Evolutionary conservation across 2,329 filamentous ascomycete genomes (phyloP), one percentile per base, ranked within the genome.

Genomic region (Cladosporium sp.): DNA sequence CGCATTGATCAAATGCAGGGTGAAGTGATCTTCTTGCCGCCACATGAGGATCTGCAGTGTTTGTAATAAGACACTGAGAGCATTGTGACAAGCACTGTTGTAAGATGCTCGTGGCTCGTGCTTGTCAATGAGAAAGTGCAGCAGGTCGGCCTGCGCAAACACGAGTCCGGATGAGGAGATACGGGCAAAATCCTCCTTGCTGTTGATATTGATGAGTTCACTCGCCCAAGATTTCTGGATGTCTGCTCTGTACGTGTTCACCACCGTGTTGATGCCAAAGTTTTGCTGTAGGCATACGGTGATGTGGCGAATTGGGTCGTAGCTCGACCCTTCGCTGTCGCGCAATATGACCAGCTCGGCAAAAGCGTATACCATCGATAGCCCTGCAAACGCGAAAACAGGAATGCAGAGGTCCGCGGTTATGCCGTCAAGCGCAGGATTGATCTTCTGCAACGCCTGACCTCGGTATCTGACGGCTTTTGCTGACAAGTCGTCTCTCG

Each of bases 11-110:
- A 61, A n/a, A 29, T 61, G 58, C 7, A 61, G 18, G 6, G 58
- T 61, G 14, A 28, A 50, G 44, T 61, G 58, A n/a, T 61, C 33
- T 61, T 61, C 29, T n/a, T 49, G 59, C 14, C 60, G 60, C 62
- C 62, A 64, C 62, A 64, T 57, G 5, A 64, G 53, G 10, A 64
- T 64, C 5, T 64, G 62, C 5, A 53, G 28, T 23, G 62, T 49
- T 26, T 49, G 62, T 11, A 64, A 28, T 10, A 64, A 29, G 31
- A 49, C 16, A 5, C 21, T 31, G 26, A 64, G 53, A 5, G 62
- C 62, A 21, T 49, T 16, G 50, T 64, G 62, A n/a, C 62, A 64
- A 50, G 62, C 62, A 18, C 33, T 28, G 5, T 59, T 57, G 10
- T 14, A 64, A 7, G 46, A 16, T 21, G 16, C n/a, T n/a, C 62